A percentile compares a stretch with the other conserved stretches of the same genome.
These are phyloP conservation scores for Suhomyces choctaworum DNA, from an alignment of 1,139 yeast genomes.

Conservation along the genomic window DNA sequence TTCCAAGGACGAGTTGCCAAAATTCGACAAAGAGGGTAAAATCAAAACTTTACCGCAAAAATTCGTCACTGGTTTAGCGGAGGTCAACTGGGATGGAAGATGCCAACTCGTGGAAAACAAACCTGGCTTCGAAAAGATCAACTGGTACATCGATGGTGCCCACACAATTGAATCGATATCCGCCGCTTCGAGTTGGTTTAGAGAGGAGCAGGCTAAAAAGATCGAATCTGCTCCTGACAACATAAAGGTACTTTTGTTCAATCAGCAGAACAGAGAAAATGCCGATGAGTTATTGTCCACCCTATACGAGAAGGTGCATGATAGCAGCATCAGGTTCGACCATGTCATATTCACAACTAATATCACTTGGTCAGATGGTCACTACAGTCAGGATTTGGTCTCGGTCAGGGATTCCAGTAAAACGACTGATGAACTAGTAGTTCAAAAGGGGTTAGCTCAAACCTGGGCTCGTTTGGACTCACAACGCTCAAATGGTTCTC, in stretches of 20 bases:
- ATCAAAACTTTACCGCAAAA: constrained; percentile 50
- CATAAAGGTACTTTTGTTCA: constrained; percentile 64
- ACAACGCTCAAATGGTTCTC: constrained; percentile 26
- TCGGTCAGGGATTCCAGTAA: constrained; percentile 81
- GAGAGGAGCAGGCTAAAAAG: constrained; percentile 21
- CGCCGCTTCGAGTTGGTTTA: constrained; percentile 82
- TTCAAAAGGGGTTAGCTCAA: constrained; percentile 75
- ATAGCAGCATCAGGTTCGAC: constrained; percentile 51
- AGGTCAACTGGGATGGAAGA: constrained; percentile 90
- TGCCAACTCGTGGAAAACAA: constrained; percentile 67
- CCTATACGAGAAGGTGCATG: constrained; percentile 40
- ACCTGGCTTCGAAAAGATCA: constrained; percentile 44
- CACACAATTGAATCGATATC: constrained; percentile 86
- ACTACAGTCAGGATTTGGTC: constrained; percentile 77
- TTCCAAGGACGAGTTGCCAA: constrained; percentile 25
- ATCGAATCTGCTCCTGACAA: constrained; percentile 12
- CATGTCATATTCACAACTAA: constrained; percentile 87
- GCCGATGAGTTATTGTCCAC: constrained; percentile 62
- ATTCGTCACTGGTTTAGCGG: constrained; percentile 63
- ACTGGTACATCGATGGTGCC: constrained; percentile 93
- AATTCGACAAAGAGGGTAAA: constrained; percentile 19
- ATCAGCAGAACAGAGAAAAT: constrained; percentile 88
- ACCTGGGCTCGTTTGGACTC: constrained; percentile 65
- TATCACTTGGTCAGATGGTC: constrained; percentile 84
- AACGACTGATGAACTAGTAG: constrained; percentile 66